Evolutionary conservation across 2,329 filamentous ascomycete genomes (phyloP).

Genomic region (Fusarium sp.): DNA sequence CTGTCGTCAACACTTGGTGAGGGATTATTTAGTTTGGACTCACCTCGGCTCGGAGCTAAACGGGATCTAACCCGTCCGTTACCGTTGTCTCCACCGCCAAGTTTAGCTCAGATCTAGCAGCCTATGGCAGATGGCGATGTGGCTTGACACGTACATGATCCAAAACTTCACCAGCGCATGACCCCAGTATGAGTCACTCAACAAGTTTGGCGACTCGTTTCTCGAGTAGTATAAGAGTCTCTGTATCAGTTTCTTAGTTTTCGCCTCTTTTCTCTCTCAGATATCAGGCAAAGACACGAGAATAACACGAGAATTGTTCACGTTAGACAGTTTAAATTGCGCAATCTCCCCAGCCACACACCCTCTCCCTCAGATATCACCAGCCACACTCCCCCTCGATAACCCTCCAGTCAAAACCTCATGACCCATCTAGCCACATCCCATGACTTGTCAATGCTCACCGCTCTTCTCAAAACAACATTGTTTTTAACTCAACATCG

Average conservation of each 20-base stretch:
- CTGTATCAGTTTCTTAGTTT: neutral
- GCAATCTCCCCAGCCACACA: conserved; percentile 22
- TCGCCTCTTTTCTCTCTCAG: neutral
- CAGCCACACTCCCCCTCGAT: neutral
- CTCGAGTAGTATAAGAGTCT: neutral
- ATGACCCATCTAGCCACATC: conserved; percentile 15
- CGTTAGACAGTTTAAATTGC: conserved; percentile 19
- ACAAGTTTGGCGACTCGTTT: neutral
- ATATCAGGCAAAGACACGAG: neutral
- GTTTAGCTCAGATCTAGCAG: conserved; percentile 3
- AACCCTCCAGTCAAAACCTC: neutral
- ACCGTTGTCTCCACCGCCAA: neutral
- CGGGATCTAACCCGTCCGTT: neutral
- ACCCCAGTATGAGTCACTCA: conserved; percentile 16
- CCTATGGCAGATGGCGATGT: conserved; percentile 16
- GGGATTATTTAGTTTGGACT: neutral
- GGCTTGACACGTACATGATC: conserved; percentile 20
- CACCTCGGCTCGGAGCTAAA: conserved; percentile 1
- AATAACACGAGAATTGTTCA: neutral
- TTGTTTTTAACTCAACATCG: conserved; percentile 6
- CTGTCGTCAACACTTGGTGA: neutral
- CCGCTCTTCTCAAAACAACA: conserved; percentile 13
- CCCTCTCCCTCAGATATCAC: neutral
- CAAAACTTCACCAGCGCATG: conserved; percentile 16
- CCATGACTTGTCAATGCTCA: conserved; percentile 22